phyloP scores from a whole-genome alignment of 768 basidiomycete genomes.

The Pleurotus eryngii region DNA sequence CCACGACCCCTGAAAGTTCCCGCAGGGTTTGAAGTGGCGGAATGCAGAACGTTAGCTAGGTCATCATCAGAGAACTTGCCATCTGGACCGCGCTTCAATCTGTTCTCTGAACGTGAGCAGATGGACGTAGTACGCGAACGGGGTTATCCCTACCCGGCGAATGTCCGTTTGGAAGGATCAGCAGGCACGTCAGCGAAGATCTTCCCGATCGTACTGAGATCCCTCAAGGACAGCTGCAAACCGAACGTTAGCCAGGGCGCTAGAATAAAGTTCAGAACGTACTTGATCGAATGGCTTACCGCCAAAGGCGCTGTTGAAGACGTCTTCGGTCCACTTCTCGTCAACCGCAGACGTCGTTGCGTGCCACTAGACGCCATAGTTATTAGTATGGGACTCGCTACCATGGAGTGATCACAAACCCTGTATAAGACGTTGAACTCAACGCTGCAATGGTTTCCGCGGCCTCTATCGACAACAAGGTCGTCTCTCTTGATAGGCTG shows the following conservation, averaged over 20 bases:
- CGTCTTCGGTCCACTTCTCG: constrained; percentile 45
- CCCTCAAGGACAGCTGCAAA: constrained; percentile 21
- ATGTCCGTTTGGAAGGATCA: constrained; percentile 38
- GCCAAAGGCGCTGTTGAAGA: constrained; percentile 39
- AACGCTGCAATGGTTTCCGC: constrained; percentile 64
- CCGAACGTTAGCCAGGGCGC: background rate
- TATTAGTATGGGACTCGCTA: background rate
- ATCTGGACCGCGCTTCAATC: constrained; percentile 41
- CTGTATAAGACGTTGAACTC: constrained; percentile 62
- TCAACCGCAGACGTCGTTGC: constrained; percentile 47
- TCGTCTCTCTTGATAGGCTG: constrained; percentile 37
- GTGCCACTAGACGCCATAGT: constrained; percentile 44
- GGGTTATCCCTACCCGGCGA: constrained; percentile 35
- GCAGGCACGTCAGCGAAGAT: constrained; percentile 15
- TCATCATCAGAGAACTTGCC: constrained; percentile 52
- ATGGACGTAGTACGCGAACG: background rate
- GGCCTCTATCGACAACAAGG: constrained; percentile 40
- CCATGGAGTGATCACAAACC: constrained; percentile 18
- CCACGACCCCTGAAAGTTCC: constrained; percentile 46
- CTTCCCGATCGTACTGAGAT: constrained; percentile 19
- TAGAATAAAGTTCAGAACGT: background rate
- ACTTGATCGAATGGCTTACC: constrained; percentile 36
- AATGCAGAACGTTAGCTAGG: constrained; percentile 43
- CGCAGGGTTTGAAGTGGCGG: constrained; percentile 43
- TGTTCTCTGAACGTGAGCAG: constrained; percentile 16